Evolutionary conservation across 2,329 filamentous ascomycete genomes (phyloP), one percentile per base, ranked within the genome.

Genomic region (Pseudocercospora fijiensis): DNA sequence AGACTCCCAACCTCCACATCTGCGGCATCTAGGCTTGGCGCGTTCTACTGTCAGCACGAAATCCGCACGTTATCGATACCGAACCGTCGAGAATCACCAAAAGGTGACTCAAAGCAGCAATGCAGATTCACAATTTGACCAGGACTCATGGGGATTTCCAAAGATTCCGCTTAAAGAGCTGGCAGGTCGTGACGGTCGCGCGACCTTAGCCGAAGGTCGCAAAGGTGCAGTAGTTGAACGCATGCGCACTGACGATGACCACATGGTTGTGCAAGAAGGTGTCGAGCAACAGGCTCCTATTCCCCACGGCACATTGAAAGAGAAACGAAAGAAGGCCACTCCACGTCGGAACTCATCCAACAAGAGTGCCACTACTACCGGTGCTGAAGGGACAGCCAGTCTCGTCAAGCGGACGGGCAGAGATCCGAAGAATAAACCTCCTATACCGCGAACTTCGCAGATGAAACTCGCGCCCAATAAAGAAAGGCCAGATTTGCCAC

Each of bases 1-100:
- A 60, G 70, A 82, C 16, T 83, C 83, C n/a, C 86, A 88, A 16
- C 85, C 86, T 24, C 74, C 77, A 3, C 81, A 86, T 71, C 76
- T 88, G 22, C 81, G 83, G 18, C 84, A 87, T 69, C 74, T 86
- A 16, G 79, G 82, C 10, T 76, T 88, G 28, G 79, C 88, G 33
- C 78, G 84, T 65, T 83, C 80, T 5, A 77, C 78, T 2, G 77
- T 83, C 13, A 78, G 77, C 13, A 76, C 78, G 11, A 83, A 82
- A 18, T 73, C 77, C 28, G 76, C 78, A 11, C 81, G 83, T 64
- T 88, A 84, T 72, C 72, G 84, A 8, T 85, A 87, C 66, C 84
- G 85, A 58, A 82, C 84, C 0, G 78, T 80, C 45, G 73, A 71
- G 1, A 82, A 84, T 60, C 87, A 86, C 59, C 74, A 81, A 18